phyloP scores from a whole-genome alignment of 352 stramenopile genomes.

The Pythium utonaiense region DNA sequence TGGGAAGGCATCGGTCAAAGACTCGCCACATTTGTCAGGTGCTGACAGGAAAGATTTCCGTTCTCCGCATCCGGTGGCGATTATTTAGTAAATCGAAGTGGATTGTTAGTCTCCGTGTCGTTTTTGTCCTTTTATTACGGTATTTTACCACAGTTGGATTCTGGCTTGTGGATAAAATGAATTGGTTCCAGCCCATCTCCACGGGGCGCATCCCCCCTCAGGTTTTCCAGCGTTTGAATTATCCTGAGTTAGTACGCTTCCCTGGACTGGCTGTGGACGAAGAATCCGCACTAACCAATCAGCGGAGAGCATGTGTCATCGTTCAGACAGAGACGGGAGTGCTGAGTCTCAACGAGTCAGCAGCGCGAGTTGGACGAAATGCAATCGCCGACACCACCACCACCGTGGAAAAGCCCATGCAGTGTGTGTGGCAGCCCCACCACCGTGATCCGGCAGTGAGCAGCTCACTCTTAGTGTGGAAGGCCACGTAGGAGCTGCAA shows the following conservation, averaged over 20 bases:
- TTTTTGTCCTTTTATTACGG: not conserved
- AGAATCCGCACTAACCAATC: not conserved
- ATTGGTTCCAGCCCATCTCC: not conserved
- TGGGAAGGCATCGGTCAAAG: not conserved
- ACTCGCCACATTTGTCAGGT: not conserved
- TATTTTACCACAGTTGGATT: not conserved
- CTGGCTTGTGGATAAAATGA: not conserved
- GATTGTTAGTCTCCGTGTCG: not conserved
- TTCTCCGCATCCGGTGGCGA: not conserved
- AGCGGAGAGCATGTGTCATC: no score
- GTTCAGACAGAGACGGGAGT: no score
- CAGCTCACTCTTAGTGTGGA: no score
- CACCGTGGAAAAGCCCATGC: no score
- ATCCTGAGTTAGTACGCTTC: not conserved
- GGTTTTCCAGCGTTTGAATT: not conserved
- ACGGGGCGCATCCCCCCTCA: not conserved
- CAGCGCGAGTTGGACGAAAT: no score
- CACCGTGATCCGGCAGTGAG: no score
- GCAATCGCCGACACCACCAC: no score
- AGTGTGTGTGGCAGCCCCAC: no score
- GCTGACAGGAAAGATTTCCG: not conserved
- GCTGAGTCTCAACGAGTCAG: no score
- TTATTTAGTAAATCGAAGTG: not conserved
- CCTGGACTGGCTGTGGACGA: not conserved
- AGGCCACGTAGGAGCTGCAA: no score